Evolutionary conservation across 1,284 basidiomycete genomes (phyloP), one percentile per base, ranked within the genome.

Genomic region (Omphalotus olearius): DNA sequence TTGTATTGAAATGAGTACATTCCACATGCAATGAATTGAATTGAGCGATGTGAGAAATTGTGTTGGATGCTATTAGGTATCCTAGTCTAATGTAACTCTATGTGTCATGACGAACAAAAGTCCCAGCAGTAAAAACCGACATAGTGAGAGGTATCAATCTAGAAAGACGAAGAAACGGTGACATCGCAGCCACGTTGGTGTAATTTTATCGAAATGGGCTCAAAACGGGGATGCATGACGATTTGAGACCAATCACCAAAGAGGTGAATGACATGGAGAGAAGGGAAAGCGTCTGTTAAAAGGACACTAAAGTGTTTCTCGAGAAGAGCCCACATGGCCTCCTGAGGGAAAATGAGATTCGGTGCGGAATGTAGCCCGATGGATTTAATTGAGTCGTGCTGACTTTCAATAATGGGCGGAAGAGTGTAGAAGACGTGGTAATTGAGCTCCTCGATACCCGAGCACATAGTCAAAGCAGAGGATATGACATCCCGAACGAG

Each of bases 391-490:
- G 67, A 65, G 2, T 61, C 37, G 43, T 76, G 71, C 7, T 51
- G 53, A 5, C 62, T 59, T 10, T 57, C 58, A 10, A 64, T 52
- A 3, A 55, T 53, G 13, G 75, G 71, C 6, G 66, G 57, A 17
- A 61, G 55, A 1, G 80, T 79, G 67, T 81, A 83, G 62, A 78
- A 72, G 39, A 80, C 49, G 61, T 76, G 75, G 60, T 80, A 84
- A 62, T 83, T 78, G 58, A 87, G 63, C 56, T 75, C 69, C 53
- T 69, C 67, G 33, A 84, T 69, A 38, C 65, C 68, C 0, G 73
- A 66, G 59, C 81, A 83, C 10, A 62, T 59, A 13, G 62, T 64
- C 45, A 86, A 64, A 59, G 82, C 72, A 17, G 64, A 53, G 2
- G 73, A 61, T 51, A 83, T 63, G 53, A 72, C 63, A 57, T 82